These are phyloP conservation scores for Calonectria naviculata DNA, from an alignment of 2,329 filamentous ascomycete genomes.

Conservation along the genomic window DNA sequence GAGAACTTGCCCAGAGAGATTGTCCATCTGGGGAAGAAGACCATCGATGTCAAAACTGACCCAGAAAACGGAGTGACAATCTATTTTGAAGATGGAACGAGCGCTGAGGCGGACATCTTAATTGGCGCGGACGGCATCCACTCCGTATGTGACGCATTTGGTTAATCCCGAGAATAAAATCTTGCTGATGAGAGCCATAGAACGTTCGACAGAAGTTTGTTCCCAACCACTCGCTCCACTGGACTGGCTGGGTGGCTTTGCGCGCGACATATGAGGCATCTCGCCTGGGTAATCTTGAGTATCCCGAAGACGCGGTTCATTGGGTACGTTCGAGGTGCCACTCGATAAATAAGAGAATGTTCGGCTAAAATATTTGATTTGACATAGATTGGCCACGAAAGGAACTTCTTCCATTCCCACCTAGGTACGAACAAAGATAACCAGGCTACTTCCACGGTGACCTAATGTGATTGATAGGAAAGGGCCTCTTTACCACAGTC, in stretches of 20 bases:
- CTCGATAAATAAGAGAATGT: background rate
- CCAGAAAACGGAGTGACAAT: constrained; percentile 44
- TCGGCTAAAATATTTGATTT: background rate
- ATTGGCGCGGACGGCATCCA: constrained; percentile 66
- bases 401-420: constrained; percentile 53
- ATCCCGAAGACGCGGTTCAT: constrained; percentile 56
- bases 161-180: too few species aligned
- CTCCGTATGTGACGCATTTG: constrained; percentile 43
- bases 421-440: constrained; percentile 42
- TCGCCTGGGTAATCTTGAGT: constrained; percentile 51
- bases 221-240: constrained; percentile 50
- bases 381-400: constrained; percentile 26
- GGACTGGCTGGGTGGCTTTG: constrained; percentile 57
- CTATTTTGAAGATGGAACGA: constrained; percentile 59
- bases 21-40: constrained; percentile 57
- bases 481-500: constrained; percentile 55
- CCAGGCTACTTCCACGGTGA: too few species aligned
- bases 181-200: background rate
- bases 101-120: constrained; percentile 56
- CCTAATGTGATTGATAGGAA: constrained; percentile 6
- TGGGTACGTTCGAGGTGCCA: constrained; percentile 21
- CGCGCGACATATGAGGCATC: constrained; percentile 56
- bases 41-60: constrained; percentile 48
- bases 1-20: constrained; percentile 53
- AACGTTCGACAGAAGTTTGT: constrained; percentile 55